A percentile compares a stretch with the other conserved stretches of the same genome.
These are phyloP conservation scores for Angophora floribunda DNA, from an alignment of 345 rosid species.

Conservation along the genomic window DNA sequence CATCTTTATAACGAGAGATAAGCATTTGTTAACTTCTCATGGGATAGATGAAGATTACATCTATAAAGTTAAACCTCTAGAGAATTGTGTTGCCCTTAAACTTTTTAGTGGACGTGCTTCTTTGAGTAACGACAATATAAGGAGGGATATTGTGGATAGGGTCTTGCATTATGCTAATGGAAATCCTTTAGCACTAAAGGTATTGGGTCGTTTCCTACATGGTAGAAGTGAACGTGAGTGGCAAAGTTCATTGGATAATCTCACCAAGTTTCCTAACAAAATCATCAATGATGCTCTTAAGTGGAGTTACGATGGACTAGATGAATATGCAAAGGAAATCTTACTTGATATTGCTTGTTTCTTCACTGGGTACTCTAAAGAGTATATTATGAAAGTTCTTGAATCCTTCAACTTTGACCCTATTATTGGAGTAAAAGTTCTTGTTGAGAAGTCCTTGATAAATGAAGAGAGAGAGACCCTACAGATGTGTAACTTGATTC, in stretches of 20 bases:
- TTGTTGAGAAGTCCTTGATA: neutral
- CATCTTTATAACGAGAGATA: neutral
- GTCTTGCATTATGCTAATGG: neutral
- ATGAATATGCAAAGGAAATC: neutral
- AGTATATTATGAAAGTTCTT: neutral
- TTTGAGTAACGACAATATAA: rapidly evolving
- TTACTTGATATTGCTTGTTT: neutral
- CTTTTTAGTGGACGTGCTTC: rapidly evolving
- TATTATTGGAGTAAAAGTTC: too few relatives aligned
- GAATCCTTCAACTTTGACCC: neutral
- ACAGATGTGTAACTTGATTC: rapidly evolving
- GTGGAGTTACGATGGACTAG: too few relatives aligned
- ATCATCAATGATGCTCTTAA: too few relatives aligned
- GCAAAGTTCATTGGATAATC: rapidly evolving
- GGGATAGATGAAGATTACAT: neutral
- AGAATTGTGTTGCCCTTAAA: rapidly evolving
- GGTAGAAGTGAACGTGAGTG: rapidly evolving
- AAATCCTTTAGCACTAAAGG: neutral
- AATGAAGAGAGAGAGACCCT: neutral
- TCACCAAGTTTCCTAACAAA: rapidly evolving
- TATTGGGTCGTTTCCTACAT: neutral
- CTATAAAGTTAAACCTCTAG: neutral
- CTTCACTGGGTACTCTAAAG: rapidly evolving
- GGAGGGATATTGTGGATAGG: too few relatives aligned
- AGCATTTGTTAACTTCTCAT: neutral